Evolutionary conservation across 108 stramenopile genomes (phyloP).

Genomic region (Skeletonema costatum): DNA sequence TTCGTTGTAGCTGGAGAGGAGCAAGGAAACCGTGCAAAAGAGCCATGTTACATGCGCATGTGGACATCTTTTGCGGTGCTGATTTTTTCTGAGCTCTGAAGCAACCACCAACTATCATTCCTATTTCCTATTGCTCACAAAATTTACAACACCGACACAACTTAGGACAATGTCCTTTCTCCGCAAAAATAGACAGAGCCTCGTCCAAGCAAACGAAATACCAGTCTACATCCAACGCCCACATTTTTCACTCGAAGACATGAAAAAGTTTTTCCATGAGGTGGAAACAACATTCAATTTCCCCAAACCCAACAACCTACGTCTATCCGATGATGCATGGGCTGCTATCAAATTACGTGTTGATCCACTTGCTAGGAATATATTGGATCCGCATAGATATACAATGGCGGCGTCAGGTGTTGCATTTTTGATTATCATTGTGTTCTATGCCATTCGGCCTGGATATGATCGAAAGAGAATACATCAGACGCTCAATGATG

Average conservation of each 20-base stretch:
- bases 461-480: slow-evolving; percentile 30
- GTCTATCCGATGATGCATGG: slow-evolving; percentile 46
- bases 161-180: neutral
- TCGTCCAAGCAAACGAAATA: slow-evolving; percentile 33
- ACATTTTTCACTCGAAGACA: slow-evolving; percentile 18
- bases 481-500: slow-evolving; percentile 11
- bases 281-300: slow-evolving; percentile 48
- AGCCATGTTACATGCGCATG: too few relatives aligned
- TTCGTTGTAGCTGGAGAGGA: too few relatives aligned
- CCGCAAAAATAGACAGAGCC: neutral
- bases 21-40: too few relatives aligned
- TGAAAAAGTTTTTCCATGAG: slow-evolving; percentile 24
- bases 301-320: slow-evolving; percentile 33
- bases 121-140: neutral
- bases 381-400: slow-evolving; percentile 50
- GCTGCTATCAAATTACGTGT: slow-evolving; percentile 53
- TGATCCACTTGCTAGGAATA: slow-evolving; percentile 49
- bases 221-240: slow-evolving; percentile 50
- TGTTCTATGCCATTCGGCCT: slow-evolving; percentile 45
- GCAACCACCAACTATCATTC: too few relatives aligned
- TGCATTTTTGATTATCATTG: slow-evolving; percentile 20
- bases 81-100: neutral
- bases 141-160: neutral
- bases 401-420: slow-evolving; percentile 23
- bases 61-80: too few relatives aligned